Percentiles rank a stretch among this genome's conserved stretches.
phyloP scores from a whole-genome alignment of 2,329 filamentous ascomycete species.

The Pestalotiopsis sp. region DNA sequence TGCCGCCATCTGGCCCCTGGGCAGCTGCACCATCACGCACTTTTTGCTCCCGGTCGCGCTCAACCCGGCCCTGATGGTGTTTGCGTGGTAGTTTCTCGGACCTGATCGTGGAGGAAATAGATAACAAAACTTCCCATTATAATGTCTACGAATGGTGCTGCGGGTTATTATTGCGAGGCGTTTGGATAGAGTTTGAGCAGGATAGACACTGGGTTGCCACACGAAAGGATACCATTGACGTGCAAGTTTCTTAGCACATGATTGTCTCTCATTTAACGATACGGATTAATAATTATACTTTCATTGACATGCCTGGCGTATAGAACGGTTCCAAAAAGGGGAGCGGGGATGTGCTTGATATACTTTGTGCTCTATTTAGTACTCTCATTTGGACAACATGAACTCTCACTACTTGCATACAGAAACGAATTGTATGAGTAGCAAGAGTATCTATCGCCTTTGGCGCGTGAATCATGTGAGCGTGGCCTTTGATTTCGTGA shows the following conservation, averaged over 20 bases:
- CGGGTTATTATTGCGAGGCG: neutral
- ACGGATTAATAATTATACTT: neutral
- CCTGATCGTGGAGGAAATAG: neutral
- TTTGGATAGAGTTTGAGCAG: neutral
- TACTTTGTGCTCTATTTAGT: no score
- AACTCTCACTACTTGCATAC: no score
- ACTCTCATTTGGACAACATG: no score
- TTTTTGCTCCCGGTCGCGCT: slow-evolving; percentile 61
- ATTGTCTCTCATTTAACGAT: neutral
- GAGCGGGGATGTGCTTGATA: neutral
- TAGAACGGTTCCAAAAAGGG: neutral
- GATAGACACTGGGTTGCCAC: neutral
- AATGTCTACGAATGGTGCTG: neutral
- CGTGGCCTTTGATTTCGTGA: no score
- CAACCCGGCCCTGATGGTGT: slow-evolving; percentile 67
- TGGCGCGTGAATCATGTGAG: no score
- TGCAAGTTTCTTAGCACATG: neutral
- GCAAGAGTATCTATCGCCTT: no score
- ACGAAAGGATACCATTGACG: neutral
- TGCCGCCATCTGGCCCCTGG: slow-evolving; percentile 62
- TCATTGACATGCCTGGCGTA: neutral
- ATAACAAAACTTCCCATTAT: neutral
- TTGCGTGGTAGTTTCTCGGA: slow-evolving; percentile 50
- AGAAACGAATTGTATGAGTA: no score
- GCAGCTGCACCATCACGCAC: slow-evolving; percentile 53